Conservation (phyloP, 1,139 yeast genomes). For the Kluyveromyces sp. region DNA sequence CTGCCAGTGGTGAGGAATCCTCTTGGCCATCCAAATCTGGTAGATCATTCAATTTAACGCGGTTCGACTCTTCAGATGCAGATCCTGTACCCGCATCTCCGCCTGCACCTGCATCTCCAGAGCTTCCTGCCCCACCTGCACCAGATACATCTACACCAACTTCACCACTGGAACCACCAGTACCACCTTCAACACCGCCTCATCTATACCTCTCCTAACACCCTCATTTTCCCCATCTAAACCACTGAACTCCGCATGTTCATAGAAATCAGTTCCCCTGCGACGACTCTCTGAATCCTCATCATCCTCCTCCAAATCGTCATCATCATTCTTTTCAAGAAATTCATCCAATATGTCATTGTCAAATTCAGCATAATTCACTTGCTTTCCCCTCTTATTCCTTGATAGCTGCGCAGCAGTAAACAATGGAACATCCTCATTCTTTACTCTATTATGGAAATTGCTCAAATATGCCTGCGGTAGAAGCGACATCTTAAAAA, state of each 20-base stretch:
- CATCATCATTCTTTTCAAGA: constrained; percentile 25
- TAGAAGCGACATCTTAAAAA: constrained; percentile 24
- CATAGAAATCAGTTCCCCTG: constrained; percentile 6
- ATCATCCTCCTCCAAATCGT: constrained; percentile 16
- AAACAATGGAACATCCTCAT: constrained; percentile 61
- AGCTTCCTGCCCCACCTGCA: constrained; percentile 15
- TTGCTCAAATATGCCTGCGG: constrained; percentile 78
- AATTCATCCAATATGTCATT: constrained; percentile 57
- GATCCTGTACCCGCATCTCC: constrained; percentile 9
- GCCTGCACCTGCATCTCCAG: constrained; percentile 16
- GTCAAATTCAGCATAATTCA: constrained; percentile 84
- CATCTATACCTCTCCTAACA: constrained; percentile 1
- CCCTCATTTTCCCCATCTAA: background rate
- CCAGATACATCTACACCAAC: background rate
- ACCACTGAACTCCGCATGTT: background rate
- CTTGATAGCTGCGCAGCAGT: constrained; percentile 70
- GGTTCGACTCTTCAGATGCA: constrained; percentile 12
- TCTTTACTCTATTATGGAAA: constrained; percentile 54
- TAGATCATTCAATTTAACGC: constrained; percentile 11
- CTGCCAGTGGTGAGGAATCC: constrained; percentile 24
- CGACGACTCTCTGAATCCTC: constrained; percentile 9
- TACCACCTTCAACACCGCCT: constrained; percentile 3
- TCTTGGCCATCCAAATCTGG: constrained; percentile 29
- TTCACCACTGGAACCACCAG: background rate
- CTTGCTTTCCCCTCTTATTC: constrained; percentile 69